A percentile compares a stretch with the other conserved stretches of the same genome.
Evolutionary conservation across 768 basidiomycete genomes (phyloP).

Genomic region (Kwoniella shandongensis): DNA sequence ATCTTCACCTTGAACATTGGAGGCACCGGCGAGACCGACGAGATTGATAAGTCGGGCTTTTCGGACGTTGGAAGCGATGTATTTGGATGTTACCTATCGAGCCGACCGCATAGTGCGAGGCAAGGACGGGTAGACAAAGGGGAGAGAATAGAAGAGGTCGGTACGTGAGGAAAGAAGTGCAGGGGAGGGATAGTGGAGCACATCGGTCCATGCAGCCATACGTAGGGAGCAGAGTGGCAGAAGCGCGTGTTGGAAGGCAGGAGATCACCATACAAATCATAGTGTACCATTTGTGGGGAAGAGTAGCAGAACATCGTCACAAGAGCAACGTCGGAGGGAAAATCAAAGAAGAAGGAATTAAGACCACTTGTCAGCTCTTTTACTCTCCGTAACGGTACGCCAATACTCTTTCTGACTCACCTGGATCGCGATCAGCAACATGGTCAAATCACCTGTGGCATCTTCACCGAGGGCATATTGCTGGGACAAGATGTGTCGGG

Average conservation of each 20-base stretch:
- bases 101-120: not conserved
- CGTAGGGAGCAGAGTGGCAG: too few species aligned
- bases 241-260: too few species aligned
- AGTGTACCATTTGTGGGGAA: too few species aligned
- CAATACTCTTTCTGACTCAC: constrained; percentile 56
- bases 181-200: too few species aligned
- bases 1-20: constrained; percentile 96
- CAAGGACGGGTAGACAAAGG: not conserved
- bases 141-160: not conserved
- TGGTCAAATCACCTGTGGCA: constrained; percentile 90
- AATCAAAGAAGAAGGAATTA: too few species aligned
- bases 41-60: constrained; percentile 96
- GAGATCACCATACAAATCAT: too few species aligned
- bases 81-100: constrained; percentile 58
- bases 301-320: too few species aligned
- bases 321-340: too few species aligned
- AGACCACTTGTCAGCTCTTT: not conserved
- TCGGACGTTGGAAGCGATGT: constrained; percentile 96
- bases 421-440: constrained; percentile 93
- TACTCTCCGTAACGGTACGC: not conserved
- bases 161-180: too few species aligned
- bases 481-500: constrained; percentile 83
- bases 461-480: constrained; percentile 76
- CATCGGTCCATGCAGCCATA: too few species aligned
- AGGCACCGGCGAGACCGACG: constrained; percentile 94